Evolutionary conservation across 2,329 filamentous ascomycete genomes (phyloP), one percentile per base, ranked within the genome.

Genomic region (Ampelomyces quisqualis): DNA sequence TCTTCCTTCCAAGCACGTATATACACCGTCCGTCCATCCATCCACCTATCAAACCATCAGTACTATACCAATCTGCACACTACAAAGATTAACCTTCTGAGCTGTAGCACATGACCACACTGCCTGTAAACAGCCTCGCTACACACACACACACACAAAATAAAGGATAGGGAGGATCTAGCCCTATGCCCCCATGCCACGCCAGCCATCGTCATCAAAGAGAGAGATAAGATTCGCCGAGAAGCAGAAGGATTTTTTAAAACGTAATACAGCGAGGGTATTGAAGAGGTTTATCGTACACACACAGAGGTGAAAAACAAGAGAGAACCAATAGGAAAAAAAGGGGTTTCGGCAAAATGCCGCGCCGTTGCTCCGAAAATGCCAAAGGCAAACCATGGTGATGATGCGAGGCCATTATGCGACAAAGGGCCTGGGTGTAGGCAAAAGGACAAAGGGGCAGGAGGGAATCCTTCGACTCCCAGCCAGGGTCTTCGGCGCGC

Each of bases 191-290:
- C n/a, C n/a, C n/a, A n/a, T n/a, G 19, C 13, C 20, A 20, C 7
- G 4, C 15, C 15, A 10, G 8, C 8, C 13, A 23, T 14, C 18
- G 23, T 15, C 10, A 3, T 4, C 14, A 24, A 13, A 23, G 10
- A 17, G n/a, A 26, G 19, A 23, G n/a, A 34, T 7, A 14, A 14
- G 18, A 34, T n/a, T n/a, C n/a, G n/a, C n/a, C n/a, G n/a, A n/a
- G n/a, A n/a, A n/a, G n/a, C n/a, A 22, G 31, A 34, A 14, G 5
- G 8, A 23, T 7, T 6, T 14, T 22, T 22, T 5, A 17, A 20
- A 34, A 34, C 11, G 15, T 31, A 20, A 11, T 48, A 51, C 50
- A 53, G 50, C 50, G 50, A 53, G 50, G 47, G 50, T 53, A 50
- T 53, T 19, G 49, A 53, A 53, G 41, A 43, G 33, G 37, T 49